These are phyloP conservation scores for Chamaenerion angustifolium DNA, from an alignment of 345 rosid species.

Conservation along the genomic window DNA sequence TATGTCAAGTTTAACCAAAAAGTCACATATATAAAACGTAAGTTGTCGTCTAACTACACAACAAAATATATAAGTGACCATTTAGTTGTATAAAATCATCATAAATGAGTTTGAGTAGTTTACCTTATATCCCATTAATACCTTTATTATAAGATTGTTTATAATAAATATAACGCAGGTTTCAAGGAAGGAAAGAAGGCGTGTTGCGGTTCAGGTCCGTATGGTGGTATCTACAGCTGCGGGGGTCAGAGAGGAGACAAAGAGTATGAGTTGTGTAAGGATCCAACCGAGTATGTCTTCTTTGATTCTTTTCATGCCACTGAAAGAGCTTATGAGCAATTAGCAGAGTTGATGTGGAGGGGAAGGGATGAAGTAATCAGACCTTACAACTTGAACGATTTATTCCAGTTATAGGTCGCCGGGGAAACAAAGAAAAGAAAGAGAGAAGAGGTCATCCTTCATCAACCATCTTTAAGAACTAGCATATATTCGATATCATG, in stretches of 20 bases:
- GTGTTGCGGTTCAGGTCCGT: slow-evolving; percentile 10
- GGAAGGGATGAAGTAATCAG: background rate
- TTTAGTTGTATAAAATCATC: too few species aligned
- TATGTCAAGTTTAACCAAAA: too few species aligned
- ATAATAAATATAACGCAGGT: too few species aligned
- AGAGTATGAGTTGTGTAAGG: background rate
- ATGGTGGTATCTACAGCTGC: background rate
- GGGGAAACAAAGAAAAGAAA: too few species aligned
- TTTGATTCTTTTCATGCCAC: slow-evolving; percentile 6
- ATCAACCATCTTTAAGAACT: background rate
- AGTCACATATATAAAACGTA: too few species aligned
- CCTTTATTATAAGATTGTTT: too few species aligned
- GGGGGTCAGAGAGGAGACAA: slow-evolving; percentile 2
- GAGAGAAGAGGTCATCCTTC: too few species aligned
- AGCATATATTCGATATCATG: too few species aligned
- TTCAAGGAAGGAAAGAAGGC: slow-evolving; percentile 8
- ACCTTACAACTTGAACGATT: slow-evolving; percentile 8
- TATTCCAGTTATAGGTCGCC: slow-evolving; percentile 1
- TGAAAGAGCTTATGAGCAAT: background rate
- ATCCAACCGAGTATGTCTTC: slow-evolving; percentile 6
- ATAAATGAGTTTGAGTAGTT: too few species aligned
- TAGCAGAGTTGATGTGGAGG: slow-evolving; percentile 9
- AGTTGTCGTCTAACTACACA: too few species aligned
- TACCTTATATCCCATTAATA: too few species aligned
- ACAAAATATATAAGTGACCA: too few species aligned